Evolutionary conservation across 129 eudicot species (phyloP).

Genomic region (carrot (Daucus carota)): DNA sequence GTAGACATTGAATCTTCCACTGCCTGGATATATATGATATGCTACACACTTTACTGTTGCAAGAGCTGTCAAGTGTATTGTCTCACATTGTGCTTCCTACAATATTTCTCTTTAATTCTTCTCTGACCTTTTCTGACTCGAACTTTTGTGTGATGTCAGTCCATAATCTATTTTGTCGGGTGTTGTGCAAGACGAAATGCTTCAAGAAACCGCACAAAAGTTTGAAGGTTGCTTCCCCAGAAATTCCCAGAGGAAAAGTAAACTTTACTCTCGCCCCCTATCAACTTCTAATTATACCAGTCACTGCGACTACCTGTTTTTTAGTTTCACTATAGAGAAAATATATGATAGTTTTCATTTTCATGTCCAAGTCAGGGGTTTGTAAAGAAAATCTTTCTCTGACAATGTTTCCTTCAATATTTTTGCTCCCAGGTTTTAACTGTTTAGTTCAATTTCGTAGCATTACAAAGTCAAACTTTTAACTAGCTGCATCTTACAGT

Average conservation of each 20-base stretch:
- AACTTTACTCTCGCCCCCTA: not conserved
- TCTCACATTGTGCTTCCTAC: not conserved
- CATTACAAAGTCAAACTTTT: not conserved
- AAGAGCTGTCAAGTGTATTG: not conserved
- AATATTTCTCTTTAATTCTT: not conserved
- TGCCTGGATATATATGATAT: not conserved
- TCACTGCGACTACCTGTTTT: not conserved
- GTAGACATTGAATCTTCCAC: not conserved
- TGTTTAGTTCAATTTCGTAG: not conserved
- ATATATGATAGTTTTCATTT: not conserved
- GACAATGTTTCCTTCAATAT: not conserved
- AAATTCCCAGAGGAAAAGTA: not conserved
- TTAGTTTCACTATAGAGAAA: not conserved
- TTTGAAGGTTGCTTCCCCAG: slow-evolving; percentile 20
- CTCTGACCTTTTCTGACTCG: slow-evolving; percentile 16
- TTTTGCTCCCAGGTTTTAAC: not conserved
- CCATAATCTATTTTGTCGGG: slow-evolving; percentile 78
- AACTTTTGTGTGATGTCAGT: slow-evolving; percentile 28
- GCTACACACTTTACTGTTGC: not conserved
- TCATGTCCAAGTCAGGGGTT: not conserved
- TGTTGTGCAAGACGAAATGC: slow-evolving; percentile 90
- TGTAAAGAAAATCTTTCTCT: slow-evolving; percentile 1
- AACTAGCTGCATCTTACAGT: not conserved
- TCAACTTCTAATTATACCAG: not conserved
- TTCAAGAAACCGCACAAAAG: slow-evolving; percentile 46